Percentiles rank a stretch among this genome's conserved stretches.
Conservation (phyloP, 768 basidiomycete species). For the Hypholoma fasciculare region DNA sequence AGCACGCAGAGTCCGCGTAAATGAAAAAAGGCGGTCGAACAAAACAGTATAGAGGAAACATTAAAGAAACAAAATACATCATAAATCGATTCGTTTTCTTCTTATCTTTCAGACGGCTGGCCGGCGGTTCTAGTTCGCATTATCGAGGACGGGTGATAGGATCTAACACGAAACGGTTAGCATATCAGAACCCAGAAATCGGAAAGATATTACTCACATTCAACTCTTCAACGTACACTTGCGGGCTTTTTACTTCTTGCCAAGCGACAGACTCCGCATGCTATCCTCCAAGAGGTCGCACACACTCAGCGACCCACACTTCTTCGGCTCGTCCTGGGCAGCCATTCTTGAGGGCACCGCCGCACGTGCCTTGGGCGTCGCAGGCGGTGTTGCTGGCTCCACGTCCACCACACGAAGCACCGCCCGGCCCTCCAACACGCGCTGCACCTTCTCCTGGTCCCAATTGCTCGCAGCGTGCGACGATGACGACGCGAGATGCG, state of each 20-base stretch:
- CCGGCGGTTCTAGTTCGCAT: slow-evolving; percentile 1
- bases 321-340: slow-evolving; percentile 21
- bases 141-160: not conserved
- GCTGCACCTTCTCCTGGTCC: slow-evolving; percentile 80
- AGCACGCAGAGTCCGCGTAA: not conserved
- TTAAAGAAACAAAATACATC: slow-evolving; percentile 1
- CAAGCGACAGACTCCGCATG: slow-evolving; percentile 64
- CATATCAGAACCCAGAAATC: not conserved
- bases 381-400: slow-evolving; percentile 37
- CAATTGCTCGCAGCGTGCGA: slow-evolving; percentile 21
- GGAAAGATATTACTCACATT: not conserved
- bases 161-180: not conserved
- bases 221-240: not conserved
- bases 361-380: slow-evolving; percentile 11
- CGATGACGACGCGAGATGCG: slow-evolving; percentile 17
- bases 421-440: slow-evolving; percentile 81
- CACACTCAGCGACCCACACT: slow-evolving; percentile 21
- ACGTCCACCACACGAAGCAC: slow-evolving; percentile 80
- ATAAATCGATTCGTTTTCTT: slow-evolving; percentile 2
- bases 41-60: not conserved
- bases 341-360: slow-evolving; percentile 3
- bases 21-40: not conserved
- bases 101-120: not conserved
- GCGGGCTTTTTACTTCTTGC: slow-evolving; percentile 41
- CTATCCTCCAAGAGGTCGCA: slow-evolving; percentile 60